phyloP scores from a whole-genome alignment of 108 stramenopile species.

The Aurantiochytrium sp. region DNA sequence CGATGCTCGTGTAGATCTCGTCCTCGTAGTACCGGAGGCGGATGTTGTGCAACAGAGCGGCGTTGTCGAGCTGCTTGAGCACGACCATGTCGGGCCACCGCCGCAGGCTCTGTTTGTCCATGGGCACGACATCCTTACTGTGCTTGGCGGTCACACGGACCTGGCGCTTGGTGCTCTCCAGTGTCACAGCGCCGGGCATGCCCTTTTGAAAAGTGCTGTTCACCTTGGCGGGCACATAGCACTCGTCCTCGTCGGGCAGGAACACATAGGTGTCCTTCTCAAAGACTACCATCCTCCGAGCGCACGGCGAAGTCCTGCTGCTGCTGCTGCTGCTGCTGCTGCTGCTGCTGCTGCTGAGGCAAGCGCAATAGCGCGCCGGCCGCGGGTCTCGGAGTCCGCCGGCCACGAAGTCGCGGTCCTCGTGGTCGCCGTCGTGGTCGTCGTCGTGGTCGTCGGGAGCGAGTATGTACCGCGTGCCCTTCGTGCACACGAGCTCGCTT shows the following conservation, averaged over 20 bases:
- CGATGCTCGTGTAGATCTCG: constrained; percentile 50
- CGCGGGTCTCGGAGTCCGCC: too few relatives aligned
- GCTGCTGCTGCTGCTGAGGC: too few relatives aligned
- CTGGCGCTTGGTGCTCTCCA: neutral
- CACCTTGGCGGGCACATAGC: constrained; percentile 26
- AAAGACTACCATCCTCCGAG: neutral
- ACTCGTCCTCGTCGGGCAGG: constrained; percentile 1
- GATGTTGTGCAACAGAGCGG: constrained; percentile 45
- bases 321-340: neutral
- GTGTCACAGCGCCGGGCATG: neutral
- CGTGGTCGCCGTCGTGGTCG: too few relatives aligned
- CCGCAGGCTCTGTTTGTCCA: constrained; percentile 27
- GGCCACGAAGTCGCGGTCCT: too few relatives aligned
- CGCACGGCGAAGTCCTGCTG: neutral
- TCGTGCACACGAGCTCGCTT: too few relatives aligned
- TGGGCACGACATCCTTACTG: neutral
- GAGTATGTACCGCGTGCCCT: too few relatives aligned
- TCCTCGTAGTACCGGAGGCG: constrained; percentile 38
- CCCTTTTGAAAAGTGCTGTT: neutral
- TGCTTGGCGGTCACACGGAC: neutral
- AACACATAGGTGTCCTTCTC: constrained; percentile 2
- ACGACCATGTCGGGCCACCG: constrained; percentile 4
- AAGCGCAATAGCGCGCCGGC: too few relatives aligned
- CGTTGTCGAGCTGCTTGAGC: constrained; percentile 33
- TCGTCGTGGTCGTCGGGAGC: too few relatives aligned